Base-by-base conservation (phyloP, 805 yeast species). In the Spathaspora passalidarum region DNA sequence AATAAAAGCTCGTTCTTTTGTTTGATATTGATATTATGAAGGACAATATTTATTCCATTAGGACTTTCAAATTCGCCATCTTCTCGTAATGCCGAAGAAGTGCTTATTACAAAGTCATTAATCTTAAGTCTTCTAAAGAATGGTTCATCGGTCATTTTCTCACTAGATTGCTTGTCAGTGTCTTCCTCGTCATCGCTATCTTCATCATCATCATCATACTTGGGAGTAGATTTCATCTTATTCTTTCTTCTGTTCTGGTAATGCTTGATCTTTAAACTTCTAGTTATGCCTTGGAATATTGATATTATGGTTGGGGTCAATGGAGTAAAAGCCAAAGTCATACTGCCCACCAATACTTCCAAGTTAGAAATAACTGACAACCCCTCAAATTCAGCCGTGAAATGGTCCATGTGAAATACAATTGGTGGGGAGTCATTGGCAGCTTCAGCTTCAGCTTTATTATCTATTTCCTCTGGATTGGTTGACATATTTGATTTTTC, bases 371-470 rank as follows among this genome's bases (percentile, higher is more conserved):
- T 57, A 4, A 48, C 50, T 36, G 55, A 52, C 17, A 72, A 50
- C 2, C 87, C 86, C 47, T 76, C 75, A 51, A 83, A 82, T 4
- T 70, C 64, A 1, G 78, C 46, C 2, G 59, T 60, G 4, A 75
- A 51, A 8, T 57, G 45, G 53, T 77, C 75, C n/a, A 72, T 57
- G 48, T 59, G 56, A 7, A 61, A 50, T 5, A 73, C 38, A 7
- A 57, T 45, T 2, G 62, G 60, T 5, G 56, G 52, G 0, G 44
- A 47, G 9, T 38, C 39, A 3, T n/a, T 21, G 5, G 45, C 20
- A 1, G 40, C 13, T 4, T 40, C 32, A 14, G 14, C 19, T 8
- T 26, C 18, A 11, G 17, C 18, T 38, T 47, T 44, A 22, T 47
- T 47, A 23, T 46, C 49, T 36, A 34, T 17, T 13, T 45, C 44